Percentiles rank a stretch among this genome's conserved stretches.
These are phyloP conservation scores for Yamadazyma paraphyllophila DNA, from an alignment of 805 yeast genomes.

Conservation along the genomic window DNA sequence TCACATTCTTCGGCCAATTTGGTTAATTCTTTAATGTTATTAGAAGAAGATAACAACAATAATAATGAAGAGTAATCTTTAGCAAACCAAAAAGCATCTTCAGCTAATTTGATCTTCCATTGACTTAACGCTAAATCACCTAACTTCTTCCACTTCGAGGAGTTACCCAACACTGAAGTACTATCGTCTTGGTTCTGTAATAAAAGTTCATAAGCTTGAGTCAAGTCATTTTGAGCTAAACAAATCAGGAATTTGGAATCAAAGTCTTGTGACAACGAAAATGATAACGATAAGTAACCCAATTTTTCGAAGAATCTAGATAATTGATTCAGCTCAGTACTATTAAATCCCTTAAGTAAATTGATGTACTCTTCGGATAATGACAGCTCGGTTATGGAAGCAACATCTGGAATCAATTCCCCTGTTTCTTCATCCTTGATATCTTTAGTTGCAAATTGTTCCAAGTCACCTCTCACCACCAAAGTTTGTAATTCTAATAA, in stretches of 20 bases:
- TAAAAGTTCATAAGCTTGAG: constrained; percentile 60
- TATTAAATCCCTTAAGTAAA: constrained; percentile 58
- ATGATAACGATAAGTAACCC: constrained; percentile 81
- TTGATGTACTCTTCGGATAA: constrained; percentile 49
- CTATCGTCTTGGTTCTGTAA: constrained; percentile 37
- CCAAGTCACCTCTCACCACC: constrained; percentile 91
- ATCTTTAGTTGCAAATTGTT: constrained; percentile 45
- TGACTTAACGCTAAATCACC: constrained; percentile 81
- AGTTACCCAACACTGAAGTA: constrained; percentile 44
- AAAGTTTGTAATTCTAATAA: constrained; percentile 95
- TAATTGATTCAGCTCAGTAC: constrained; percentile 68
- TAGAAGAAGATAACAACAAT: constrained; percentile 78
- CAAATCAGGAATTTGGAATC: constrained; percentile 94
- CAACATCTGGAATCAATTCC: constrained; percentile 37
- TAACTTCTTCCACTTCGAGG: constrained; percentile 77
- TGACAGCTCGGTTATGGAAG: constrained; percentile 50
- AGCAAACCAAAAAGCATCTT: constrained; percentile 73
- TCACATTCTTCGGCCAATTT: constrained; percentile 67
- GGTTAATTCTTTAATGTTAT: constrained; percentile 58
- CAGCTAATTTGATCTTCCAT: constrained; percentile 82
- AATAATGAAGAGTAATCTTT: constrained; percentile 79
- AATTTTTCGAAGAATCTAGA: constrained; percentile 93
- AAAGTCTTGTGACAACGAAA: constrained; percentile 75
- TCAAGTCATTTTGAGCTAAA: constrained; percentile 66
- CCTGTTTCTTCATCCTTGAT: constrained; percentile 37